A percentile compares a stretch with the other conserved stretches of the same genome.
Evolutionary conservation across 352 stramenopile species (phyloP).

Genomic region (Pythium dissimile): DNA sequence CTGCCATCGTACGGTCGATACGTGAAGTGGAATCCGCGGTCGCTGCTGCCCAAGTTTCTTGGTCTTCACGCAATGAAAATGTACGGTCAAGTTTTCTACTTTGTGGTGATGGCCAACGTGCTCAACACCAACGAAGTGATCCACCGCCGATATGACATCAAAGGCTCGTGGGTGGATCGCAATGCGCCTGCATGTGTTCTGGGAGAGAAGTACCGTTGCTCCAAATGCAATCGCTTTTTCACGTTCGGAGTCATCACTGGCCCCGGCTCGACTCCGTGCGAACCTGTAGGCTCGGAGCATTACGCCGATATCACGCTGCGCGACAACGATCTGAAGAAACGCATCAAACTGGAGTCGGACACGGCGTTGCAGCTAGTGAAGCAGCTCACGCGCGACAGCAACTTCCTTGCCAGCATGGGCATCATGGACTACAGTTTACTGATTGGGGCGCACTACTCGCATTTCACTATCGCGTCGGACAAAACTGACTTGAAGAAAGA

Average conservation of each 20-base stretch:
- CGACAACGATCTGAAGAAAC: slow-evolving; percentile 87
- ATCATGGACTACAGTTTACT: slow-evolving; percentile 93
- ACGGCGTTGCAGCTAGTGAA: slow-evolving; percentile 61
- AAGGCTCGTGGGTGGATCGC: slow-evolving; percentile 87
- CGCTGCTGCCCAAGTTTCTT: slow-evolving; percentile 87
- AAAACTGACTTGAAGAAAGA: slow-evolving; percentile 11
- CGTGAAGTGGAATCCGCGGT: slow-evolving; percentile 85
- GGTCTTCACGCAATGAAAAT: slow-evolving; percentile 90
- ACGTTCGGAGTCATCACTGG: slow-evolving; percentile 48
- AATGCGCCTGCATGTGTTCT: slow-evolving; percentile 74
- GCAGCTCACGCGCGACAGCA: slow-evolving; percentile 78
- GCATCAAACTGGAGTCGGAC: slow-evolving; percentile 59
- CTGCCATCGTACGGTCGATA: slow-evolving; percentile 84
- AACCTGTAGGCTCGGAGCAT: slow-evolving; percentile 62
- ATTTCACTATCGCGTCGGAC: slow-evolving; percentile 71
- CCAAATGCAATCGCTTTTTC: slow-evolving; percentile 85
- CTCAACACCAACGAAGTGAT: slow-evolving; percentile 81
- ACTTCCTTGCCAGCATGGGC: slow-evolving; percentile 76
- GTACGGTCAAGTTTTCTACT: slow-evolving; percentile 90
- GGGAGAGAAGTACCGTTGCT: slow-evolving; percentile 76
- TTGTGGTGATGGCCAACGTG: slow-evolving; percentile 92
- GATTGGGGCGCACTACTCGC: slow-evolving; percentile 81
- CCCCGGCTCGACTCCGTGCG: slow-evolving; percentile 35
- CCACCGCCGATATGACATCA: slow-evolving; percentile 89
- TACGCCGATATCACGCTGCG: slow-evolving; percentile 78